phyloP scores from a whole-genome alignment of 1,284 basidiomycete genomes.

The Ganoderma resinaceum region DNA sequence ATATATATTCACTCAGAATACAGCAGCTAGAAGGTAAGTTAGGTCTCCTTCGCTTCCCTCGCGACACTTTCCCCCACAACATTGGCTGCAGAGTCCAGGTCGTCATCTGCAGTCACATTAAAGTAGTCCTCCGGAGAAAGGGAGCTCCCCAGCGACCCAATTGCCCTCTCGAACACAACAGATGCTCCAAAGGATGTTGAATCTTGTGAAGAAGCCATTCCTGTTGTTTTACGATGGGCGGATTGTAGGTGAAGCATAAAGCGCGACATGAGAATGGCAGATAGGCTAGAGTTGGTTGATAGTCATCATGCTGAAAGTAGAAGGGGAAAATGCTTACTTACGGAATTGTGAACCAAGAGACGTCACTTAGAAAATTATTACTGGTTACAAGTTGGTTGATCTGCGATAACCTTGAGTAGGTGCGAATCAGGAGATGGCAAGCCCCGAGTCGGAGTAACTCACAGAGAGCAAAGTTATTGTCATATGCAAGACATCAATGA shows the following conservation, averaged over 20 bases:
- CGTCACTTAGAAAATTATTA: not conserved
- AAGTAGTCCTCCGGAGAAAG: not conserved
- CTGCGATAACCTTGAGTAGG: not conserved
- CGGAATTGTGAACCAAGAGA: not conserved
- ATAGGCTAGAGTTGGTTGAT: not conserved
- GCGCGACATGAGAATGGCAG: not conserved
- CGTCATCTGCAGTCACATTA: not conserved
- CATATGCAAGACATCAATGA: not conserved
- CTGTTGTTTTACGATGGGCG: not conserved
- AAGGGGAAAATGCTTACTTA: not conserved
- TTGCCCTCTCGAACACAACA: not conserved
- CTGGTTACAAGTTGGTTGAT: not conserved
- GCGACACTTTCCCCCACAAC: not conserved
- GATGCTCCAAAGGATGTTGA: not conserved
- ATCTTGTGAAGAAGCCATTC: not conserved
- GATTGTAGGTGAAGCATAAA: constrained; percentile 6
- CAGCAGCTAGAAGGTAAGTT: not conserved
- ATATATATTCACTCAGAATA: not conserved
- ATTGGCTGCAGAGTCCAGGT: not conserved
- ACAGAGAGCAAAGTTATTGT: not conserved
- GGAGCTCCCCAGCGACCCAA: not conserved
- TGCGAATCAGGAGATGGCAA: too few relatives aligned
- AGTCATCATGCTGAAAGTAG: not conserved
- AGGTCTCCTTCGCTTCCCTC: not conserved
- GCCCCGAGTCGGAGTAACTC: not conserved